phyloP scores from a whole-genome alignment of 805 yeast genomes.

The Candida adriatica region DNA sequence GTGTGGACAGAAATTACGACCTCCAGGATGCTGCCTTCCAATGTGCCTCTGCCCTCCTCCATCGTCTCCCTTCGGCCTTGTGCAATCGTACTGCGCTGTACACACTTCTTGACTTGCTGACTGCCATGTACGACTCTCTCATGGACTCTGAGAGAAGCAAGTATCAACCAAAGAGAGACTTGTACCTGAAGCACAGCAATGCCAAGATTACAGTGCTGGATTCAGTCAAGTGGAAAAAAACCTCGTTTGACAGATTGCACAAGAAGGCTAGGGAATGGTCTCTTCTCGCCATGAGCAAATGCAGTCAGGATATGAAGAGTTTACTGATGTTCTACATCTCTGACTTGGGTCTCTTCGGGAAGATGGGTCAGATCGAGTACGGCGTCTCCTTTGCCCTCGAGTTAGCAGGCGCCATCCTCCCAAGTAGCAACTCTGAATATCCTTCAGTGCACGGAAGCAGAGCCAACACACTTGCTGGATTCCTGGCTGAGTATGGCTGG shows the following conservation, averaged over 20 bases:
- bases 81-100: slow-evolving; percentile 70
- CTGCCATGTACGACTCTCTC: slow-evolving; percentile 70
- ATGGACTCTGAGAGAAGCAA: slow-evolving; percentile 78
- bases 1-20: slow-evolving; percentile 72
- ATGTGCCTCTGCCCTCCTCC: slow-evolving; percentile 64
- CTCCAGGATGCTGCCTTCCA: slow-evolving; percentile 76
- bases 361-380: slow-evolving; percentile 45
- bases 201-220: slow-evolving; percentile 54
- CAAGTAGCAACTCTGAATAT: slow-evolving; percentile 53
- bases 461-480: slow-evolving; percentile 59
- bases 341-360: slow-evolving; percentile 29
- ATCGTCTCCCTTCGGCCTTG: slow-evolving; percentile 65
- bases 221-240: slow-evolving; percentile 65
- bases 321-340: slow-evolving; percentile 73
- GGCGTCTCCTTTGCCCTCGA: slow-evolving; percentile 91
- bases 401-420: slow-evolving; percentile 70
- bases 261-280: slow-evolving; percentile 65
- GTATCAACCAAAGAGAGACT: slow-evolving; percentile 77
- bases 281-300: slow-evolving; percentile 42
- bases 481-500: slow-evolving; percentile 75
- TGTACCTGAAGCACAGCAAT: slow-evolving; percentile 37
- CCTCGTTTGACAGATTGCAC: slow-evolving; percentile 55
- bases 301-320: slow-evolving; percentile 71
- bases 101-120: slow-evolving; percentile 73
- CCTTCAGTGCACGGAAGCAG: slow-evolving; percentile 29